Conservation (phyloP, 2,329 filamentous ascomycete species). For the Macrophomina tecta region DNA sequence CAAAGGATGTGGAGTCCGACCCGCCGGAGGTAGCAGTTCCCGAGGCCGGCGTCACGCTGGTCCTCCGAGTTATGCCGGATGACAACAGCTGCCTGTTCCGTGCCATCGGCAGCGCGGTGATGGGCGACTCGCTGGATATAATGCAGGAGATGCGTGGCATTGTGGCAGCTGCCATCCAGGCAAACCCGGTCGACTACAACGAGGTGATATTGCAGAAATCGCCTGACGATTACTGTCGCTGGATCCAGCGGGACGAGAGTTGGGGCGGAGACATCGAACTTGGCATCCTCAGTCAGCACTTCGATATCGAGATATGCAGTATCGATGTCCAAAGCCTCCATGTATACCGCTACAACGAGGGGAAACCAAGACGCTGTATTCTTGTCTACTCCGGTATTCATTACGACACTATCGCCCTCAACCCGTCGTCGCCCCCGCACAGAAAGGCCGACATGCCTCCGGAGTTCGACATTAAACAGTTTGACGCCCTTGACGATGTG, state of each 20-base stretch:
- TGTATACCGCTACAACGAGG: conserved; percentile 80
- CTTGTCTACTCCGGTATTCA: conserved; percentile 92
- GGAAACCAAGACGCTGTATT: conserved; percentile 71
- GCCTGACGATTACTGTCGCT: conserved; percentile 77
- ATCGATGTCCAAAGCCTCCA: conserved; percentile 76
- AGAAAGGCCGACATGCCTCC: conserved; percentile 65
- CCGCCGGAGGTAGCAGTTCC: conserved; percentile 67
- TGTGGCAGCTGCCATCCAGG: conserved; percentile 78
- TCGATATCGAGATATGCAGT: conserved; percentile 83
- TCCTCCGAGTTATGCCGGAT: conserved; percentile 93
- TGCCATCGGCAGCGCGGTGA: conserved; percentile 81
- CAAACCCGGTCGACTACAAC: conserved; percentile 73
- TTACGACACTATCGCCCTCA: conserved; percentile 87
- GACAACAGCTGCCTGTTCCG: conserved; percentile 96
- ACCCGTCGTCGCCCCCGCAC: conserved; percentile 61
- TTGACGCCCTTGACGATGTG: conserved; percentile 64
- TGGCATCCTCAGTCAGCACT: conserved; percentile 81
- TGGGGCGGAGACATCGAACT: conserved; percentile 96
- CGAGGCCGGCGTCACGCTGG: conserved; percentile 62
- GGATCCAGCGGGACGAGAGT: conserved; percentile 78
- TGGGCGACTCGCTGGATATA: conserved; percentile 65
- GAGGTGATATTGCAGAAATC: conserved; percentile 75
- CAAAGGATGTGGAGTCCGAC: conserved; percentile 57
- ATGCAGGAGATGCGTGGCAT: conserved; percentile 77
- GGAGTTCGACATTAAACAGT: conserved; percentile 79